Evolutionary conservation across 495 filamentous ascomycete species (phyloP), one percentile per base, ranked within the genome.

Genomic region (Talaromyces liani): DNA sequence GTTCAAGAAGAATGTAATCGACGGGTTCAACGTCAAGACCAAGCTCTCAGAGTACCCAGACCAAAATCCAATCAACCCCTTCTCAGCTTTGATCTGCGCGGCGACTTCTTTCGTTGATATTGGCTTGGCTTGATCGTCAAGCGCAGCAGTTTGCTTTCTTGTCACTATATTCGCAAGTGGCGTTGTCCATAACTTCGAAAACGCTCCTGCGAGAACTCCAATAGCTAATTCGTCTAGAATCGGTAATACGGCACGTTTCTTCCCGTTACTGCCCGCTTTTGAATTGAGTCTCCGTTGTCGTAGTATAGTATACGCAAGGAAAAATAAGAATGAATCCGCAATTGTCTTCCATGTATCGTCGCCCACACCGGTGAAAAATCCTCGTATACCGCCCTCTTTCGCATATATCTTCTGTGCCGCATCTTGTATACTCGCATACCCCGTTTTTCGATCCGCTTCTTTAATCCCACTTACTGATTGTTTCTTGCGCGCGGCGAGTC

Each of bases 111-210:
- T 72, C 2, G 87, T 82, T 20, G 76, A 82, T 0, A 71, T 65
- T 0, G 51, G 55, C 9, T 25, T 18, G 51, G 69, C 41, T 8
- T 64, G 65, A 47, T 70, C 70, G 5, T 68, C 62, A 65, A 90
- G 77, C 5, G 82, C 79, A 1, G 86, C 81, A 0, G 87, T 91
- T 73, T 96, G 92, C 71, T 89, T 88, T 18, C 91, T 74, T 0
- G 92, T 91, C 18, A 95, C 91, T 54, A 97, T 86, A 67, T 92
- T 96, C 45, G 88, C 81, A 22, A 96, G 76, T 0, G 93, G 93
- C 0, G 92, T 91, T 0, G 92, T 93, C 64, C 92, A 85, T 47
- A 90, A 69, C 66, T 89, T 91, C 0, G 91, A 84, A 64, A 88
- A 87, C 0, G 91, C 87, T 0, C 92, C 90, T 1, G 93, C 93